Evolutionary conservation across 1,284 basidiomycete genomes (phyloP).

Genomic region (Cryptococcus maquisensis): DNA sequence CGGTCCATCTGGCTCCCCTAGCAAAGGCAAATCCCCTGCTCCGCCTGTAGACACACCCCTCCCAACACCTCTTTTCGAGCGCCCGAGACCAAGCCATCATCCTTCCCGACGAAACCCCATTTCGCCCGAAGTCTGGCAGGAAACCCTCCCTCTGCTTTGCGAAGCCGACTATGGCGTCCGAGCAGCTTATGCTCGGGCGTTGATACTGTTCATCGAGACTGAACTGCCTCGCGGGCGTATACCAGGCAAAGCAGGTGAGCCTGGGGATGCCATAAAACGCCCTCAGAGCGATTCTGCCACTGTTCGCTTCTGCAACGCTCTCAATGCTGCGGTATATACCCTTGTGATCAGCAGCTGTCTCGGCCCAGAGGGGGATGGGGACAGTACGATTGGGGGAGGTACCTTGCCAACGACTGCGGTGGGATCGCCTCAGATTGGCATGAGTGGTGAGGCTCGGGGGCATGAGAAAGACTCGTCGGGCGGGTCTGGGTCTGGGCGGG

Average conservation of each 20-base stretch:
- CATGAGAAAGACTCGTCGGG: background rate
- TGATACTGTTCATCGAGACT: slow-evolving; percentile 66
- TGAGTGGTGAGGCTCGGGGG: background rate
- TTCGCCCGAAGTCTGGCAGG: slow-evolving; percentile 79
- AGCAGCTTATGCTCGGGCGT: slow-evolving; percentile 66
- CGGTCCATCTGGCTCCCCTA: background rate
- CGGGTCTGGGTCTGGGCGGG: slow-evolving; percentile 4
- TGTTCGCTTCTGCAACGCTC: slow-evolving; percentile 65
- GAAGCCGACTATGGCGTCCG: slow-evolving; percentile 69
- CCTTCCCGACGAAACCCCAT: slow-evolving; percentile 62
- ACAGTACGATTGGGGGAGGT: background rate
- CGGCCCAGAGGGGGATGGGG: slow-evolving; percentile 44
- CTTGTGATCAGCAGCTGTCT: slow-evolving; percentile 66
- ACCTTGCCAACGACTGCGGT: background rate
- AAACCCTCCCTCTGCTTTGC: slow-evolving; percentile 75
- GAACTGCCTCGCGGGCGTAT: slow-evolving; percentile 58
- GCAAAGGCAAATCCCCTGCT: slow-evolving; percentile 40
- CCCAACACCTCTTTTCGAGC: background rate
- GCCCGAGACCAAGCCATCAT: slow-evolving; percentile 16
- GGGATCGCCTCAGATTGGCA: background rate
- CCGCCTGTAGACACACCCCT: slow-evolving; percentile 25
- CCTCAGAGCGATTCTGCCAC: slow-evolving; percentile 23
- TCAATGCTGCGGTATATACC: slow-evolving; percentile 72
- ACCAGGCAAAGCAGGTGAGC: slow-evolving; percentile 9
- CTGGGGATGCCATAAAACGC: background rate